These are phyloP conservation scores for Aureobasidium sp. DNA, from an alignment of 2,329 filamentous ascomycete genomes.

Conservation along the genomic window DNA sequence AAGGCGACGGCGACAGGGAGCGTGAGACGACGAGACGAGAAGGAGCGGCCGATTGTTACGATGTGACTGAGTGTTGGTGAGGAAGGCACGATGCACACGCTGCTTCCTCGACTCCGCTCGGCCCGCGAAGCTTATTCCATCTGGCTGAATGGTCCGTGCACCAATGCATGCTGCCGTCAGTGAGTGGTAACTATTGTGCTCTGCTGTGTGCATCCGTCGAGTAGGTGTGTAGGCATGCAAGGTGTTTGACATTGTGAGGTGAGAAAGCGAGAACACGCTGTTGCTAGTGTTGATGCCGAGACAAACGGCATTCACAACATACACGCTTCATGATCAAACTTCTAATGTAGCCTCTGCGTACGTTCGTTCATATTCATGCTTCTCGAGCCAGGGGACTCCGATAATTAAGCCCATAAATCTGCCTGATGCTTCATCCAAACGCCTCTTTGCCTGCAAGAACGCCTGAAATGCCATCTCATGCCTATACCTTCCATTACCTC, in stretches of 20 bases:
- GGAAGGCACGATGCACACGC: neutral
- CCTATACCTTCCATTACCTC: conserved; percentile 2
- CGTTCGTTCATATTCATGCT: neutral
- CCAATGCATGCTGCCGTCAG: neutral
- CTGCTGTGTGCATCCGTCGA: conserved; percentile 1
- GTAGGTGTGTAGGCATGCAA: neutral
- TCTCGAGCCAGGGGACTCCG: neutral
- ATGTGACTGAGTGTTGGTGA: neutral
- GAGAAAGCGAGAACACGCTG: neutral
- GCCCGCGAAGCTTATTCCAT: conserved; percentile 6
- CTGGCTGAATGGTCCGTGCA: neutral
- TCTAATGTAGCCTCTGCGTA: neutral
- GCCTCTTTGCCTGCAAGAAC: conserved; percentile 1
- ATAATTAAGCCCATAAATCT: conserved; percentile 11
- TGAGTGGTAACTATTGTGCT: neutral
- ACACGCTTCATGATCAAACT: neutral
- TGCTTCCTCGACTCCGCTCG: conserved; percentile 5
- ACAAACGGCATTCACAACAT: neutral
- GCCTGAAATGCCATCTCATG: neutral
- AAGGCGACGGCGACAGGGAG: neutral
- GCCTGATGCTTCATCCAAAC: conserved; percentile 7
- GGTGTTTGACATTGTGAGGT: neutral
- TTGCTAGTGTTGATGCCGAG: neutral
- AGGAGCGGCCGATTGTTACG: neutral
- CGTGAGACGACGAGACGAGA: neutral